Percentiles rank a stretch among this genome's conserved stretches.
These are phyloP conservation scores for Pleurozium schreberi DNA, from an alignment of 225 moss, liverwort and hornwort species.

Conservation along the genomic window DNA sequence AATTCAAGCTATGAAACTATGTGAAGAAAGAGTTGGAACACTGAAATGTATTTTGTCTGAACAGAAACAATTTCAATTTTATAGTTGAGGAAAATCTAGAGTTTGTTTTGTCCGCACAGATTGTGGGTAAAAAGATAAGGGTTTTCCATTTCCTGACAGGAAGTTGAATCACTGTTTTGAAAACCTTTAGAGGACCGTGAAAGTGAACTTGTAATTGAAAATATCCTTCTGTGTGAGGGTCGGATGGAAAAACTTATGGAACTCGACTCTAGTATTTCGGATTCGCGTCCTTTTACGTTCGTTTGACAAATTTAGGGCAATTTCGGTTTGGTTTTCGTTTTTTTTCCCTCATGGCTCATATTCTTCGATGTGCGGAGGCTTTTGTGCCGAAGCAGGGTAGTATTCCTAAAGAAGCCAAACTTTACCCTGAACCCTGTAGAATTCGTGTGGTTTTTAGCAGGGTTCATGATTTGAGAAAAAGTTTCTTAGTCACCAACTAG, in stretches of 20 bases:
- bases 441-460: neutral
- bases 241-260: neutral
- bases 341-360: slow-evolving; percentile 1
- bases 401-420: neutral
- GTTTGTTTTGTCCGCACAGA: neutral
- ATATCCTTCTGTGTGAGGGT: neutral
- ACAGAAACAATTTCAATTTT: neutral
- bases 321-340: neutral
- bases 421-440: neutral
- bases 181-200: neutral
- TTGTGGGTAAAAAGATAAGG: neutral
- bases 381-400: neutral
- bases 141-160: neutral
- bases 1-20: neutral
- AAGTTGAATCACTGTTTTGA: neutral
- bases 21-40: neutral
- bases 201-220: neutral
- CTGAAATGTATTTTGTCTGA: neutral
- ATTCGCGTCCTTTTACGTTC: neutral
- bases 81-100: no score
- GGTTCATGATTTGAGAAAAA: neutral
- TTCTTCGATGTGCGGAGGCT: neutral
- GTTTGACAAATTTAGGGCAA: neutral
- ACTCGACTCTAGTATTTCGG: neutral
- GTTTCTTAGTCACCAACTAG: neutral